Evolutionary conservation across 1,284 basidiomycete species (phyloP), one percentile per base, ranked within the genome.

Genomic region (Anthracocystis setariae): DNA sequence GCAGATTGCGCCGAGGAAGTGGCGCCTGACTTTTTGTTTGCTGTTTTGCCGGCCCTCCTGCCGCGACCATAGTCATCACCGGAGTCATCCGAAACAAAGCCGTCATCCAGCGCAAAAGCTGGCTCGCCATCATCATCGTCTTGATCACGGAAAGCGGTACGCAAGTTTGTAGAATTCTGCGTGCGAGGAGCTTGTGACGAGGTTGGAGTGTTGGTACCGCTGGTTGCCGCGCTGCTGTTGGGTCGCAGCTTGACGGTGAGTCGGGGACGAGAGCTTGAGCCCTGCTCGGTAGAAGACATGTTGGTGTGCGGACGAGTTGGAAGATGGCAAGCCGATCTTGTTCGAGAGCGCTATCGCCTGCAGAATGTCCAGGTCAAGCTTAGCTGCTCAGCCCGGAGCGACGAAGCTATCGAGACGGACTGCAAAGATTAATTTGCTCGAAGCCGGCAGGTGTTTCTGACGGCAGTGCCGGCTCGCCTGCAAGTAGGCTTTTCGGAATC

Each of bases 171-270:
- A 10, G 49, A 58, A 44, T 54, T 65, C 25, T 65, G 68, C 2
- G 58, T 44, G 25, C 62, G 57, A 48, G 69, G 59, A 3, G 60
- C 69, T 29, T 64, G 23, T 10, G 65, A 57, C 1, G 70, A 65
- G 21, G 53, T 48, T 54, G 53, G 51, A 42, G 40, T 52, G 39
- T 54, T 69, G 35, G 56, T n/a, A 9, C 48, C 48, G 25, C 38
- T 50, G 18, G 33, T 29, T n/a, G 17, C 44, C 21, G 56, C 45
- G 8, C 51, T 58, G 5, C 46, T 45, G 46, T 63, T 67, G 45
- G 70, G 70, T 25, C 65, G 51, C 50, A 73, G 40, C 46, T 58
- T 73, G 45, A 73, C 65, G 8, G 70, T 73, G 25, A 73, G 33
- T 13, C 63, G 64, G 12, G 70, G 70, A 5, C 70, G 60, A 40